Evolutionary conservation across 2,329 filamentous ascomycete species (phyloP).

Genomic region (Zymoseptoria brevis): DNA sequence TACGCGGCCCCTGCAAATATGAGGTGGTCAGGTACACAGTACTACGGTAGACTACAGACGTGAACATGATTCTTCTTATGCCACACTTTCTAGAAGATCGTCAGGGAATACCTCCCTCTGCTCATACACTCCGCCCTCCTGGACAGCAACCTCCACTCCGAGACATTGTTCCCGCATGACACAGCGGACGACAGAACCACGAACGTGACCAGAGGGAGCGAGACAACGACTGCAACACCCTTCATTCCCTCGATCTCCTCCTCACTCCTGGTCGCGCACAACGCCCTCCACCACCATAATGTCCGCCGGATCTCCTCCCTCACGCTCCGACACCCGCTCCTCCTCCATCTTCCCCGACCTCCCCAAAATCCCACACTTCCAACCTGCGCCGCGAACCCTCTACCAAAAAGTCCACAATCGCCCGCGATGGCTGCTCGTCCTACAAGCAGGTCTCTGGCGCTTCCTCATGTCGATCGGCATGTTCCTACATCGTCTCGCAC

Average conservation of each 20-base stretch:
- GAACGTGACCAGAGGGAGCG: not conserved
- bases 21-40: too few species aligned
- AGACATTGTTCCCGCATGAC: not conserved
- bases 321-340: not conserved
- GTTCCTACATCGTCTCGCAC: constrained; percentile 56
- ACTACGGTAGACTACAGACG: not conserved
- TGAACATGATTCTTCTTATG: not conserved
- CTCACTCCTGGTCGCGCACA: not conserved
- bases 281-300: not conserved
- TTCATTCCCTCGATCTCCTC: not conserved
- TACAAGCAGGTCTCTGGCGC: constrained; percentile 60
- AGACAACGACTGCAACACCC: not conserved
- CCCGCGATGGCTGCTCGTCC: constrained; percentile 52
- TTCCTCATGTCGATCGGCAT: constrained; percentile 62
- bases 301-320: not conserved
- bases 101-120: not conserved
- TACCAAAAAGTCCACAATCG: constrained; percentile 24
- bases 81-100: not conserved
- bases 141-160: not conserved
- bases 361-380: not conserved
- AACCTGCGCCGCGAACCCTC: not conserved
- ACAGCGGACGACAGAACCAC: not conserved
- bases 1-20: not conserved
- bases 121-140: not conserved
- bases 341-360: not conserved